A percentile compares a stretch with the other conserved stretches of the same genome.
Conservation (phyloP, 345 rosid genomes). For the Aurinia saxatilis region DNA sequence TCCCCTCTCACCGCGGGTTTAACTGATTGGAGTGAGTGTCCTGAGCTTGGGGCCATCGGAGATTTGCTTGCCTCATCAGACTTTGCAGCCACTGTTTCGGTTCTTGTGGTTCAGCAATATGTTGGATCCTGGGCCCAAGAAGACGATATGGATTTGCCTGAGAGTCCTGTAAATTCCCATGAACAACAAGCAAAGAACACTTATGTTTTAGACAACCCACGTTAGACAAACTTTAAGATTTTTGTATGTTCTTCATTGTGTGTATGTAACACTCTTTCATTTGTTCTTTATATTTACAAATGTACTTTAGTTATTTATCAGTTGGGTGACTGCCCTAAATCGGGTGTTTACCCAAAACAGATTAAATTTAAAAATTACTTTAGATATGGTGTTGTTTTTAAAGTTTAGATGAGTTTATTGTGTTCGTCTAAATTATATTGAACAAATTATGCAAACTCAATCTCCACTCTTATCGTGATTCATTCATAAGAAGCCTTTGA, state of each 20-base stretch:
- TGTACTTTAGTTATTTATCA: conserved; percentile 13
- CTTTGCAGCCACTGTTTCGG: conserved; percentile 70
- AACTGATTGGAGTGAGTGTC: conserved; percentile 99
- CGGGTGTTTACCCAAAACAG: not conserved
- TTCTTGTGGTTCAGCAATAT: conserved; percentile 79
- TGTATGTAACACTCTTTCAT: not conserved
- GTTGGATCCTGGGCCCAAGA: conserved; percentile 30
- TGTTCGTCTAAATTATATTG: too few species aligned
- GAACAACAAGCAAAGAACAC: conserved; percentile 21
- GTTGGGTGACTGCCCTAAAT: not conserved
- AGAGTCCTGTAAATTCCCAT: conserved; percentile 33
- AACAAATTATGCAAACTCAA: too few species aligned
- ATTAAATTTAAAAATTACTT: not conserved
- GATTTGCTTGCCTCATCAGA: conserved; percentile 93
- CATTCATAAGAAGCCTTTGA: too few species aligned
- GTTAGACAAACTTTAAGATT: not conserved
- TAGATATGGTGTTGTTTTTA: too few species aligned
- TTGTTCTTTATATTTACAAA: not conserved
- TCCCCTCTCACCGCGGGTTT: conserved; percentile 82
- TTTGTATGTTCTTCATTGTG: not conserved
- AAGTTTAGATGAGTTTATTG: too few species aligned
- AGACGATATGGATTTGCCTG: conserved; percentile 38
- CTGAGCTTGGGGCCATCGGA: conserved; percentile 93
- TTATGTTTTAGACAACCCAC: conserved; percentile 15
- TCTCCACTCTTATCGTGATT: too few species aligned